Conservation (phyloP, 1,284 basidiomycete genomes). For the Ustilago tritici region DNA sequence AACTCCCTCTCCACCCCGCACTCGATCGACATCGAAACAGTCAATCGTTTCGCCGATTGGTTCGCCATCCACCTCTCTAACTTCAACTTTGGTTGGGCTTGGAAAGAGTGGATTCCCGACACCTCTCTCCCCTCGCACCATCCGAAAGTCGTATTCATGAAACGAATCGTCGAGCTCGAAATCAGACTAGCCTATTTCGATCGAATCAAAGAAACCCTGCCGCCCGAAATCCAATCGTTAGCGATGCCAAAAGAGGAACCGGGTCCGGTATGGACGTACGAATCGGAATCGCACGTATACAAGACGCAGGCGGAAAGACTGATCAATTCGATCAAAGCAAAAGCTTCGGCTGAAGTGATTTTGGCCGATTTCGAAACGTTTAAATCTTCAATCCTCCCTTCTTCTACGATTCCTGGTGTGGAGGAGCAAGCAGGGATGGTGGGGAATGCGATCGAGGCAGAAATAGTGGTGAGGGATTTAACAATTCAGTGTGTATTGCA, state of each 20-base stretch:
- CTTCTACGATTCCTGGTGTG: conserved; percentile 69
- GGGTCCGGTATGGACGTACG: conserved; percentile 85
- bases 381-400: conserved; percentile 46
- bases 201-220: conserved; percentile 88
- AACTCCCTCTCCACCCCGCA: conserved; percentile 51
- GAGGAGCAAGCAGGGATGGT: conserved; percentile 67
- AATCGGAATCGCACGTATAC: conserved; percentile 78
- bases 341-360: conserved; percentile 80
- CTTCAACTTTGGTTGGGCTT: conserved; percentile 99
- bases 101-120: conserved; percentile 99
- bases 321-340: conserved; percentile 81
- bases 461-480: conserved; percentile 79
- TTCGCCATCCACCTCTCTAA: conserved; percentile 96
- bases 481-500: conserved; percentile 89
- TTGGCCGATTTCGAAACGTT: conserved; percentile 78
- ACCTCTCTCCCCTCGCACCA: conserved; percentile 78
- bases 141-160: conserved; percentile 87
- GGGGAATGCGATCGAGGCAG: conserved; percentile 72
- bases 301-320: conserved; percentile 84
- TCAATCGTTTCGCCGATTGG: conserved; percentile 89
- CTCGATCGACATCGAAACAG: conserved; percentile 82
- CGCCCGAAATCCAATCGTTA: conserved; percentile 77
- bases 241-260: conserved; percentile 82
- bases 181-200: conserved; percentile 93
- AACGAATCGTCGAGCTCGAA: conserved; percentile 89